Evolutionary conservation across 2,329 filamentous ascomycete species (phyloP).

Genomic region (Sporothrix pseudoabietina): DNA sequence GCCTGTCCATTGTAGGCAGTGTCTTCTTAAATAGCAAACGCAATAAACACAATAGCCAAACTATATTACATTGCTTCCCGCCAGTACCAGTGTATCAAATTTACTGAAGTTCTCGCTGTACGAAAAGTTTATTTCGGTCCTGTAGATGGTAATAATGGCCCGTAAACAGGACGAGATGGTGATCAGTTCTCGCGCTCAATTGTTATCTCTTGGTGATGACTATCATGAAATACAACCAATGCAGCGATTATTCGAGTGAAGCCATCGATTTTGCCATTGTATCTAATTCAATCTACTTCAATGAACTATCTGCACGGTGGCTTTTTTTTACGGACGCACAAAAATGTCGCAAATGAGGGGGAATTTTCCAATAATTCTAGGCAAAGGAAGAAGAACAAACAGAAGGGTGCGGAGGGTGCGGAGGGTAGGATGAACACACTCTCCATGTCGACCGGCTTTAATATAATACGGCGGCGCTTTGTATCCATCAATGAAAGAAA

Average conservation of each 20-base stretch:
- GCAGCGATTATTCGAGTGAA: no score
- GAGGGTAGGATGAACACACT: neutral
- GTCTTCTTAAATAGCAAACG: constrained; percentile 24
- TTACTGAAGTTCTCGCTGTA: neutral
- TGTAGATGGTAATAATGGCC: neutral
- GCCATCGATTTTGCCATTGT: neutral
- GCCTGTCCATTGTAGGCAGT: constrained; percentile 17
- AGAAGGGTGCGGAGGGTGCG: neutral
- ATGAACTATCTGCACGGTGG: neutral
- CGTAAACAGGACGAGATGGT: neutral
- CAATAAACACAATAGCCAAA: neutral
- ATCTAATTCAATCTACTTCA: neutral
- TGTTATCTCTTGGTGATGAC: neutral
- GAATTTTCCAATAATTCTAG: neutral
- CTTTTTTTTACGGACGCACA: neutral
- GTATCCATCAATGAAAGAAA: constrained; percentile 8
- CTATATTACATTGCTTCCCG: neutral
- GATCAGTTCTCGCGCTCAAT: neutral
- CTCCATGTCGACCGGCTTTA: neutral
- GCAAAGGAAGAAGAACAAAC: neutral
- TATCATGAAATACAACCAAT: neutral
- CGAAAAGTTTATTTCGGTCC: neutral
- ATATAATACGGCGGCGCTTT: neutral
- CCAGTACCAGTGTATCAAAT: neutral
- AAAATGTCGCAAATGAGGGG: neutral